Evolutionary conservation across 2,329 filamentous ascomycete genomes (phyloP).

Genomic region (Pseudogymnoascus sp.): DNA sequence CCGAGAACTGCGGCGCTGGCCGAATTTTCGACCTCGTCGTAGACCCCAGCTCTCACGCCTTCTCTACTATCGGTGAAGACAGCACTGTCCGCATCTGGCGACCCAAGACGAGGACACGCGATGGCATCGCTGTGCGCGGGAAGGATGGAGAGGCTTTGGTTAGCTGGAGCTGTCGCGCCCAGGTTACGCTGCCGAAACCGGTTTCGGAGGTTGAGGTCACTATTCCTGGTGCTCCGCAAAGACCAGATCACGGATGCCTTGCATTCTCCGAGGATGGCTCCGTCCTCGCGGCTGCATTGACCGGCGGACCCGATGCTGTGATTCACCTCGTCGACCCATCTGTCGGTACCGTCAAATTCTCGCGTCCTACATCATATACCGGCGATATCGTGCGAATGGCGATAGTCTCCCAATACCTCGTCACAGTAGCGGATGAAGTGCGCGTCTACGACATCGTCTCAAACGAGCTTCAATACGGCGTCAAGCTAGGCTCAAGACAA

Average conservation of each 20-base stretch:
- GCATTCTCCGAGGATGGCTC: slow-evolving; percentile 82
- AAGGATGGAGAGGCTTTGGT: slow-evolving; percentile 53
- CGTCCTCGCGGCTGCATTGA: slow-evolving; percentile 64
- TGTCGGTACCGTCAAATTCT: slow-evolving; percentile 59
- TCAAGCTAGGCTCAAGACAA: slow-evolving; percentile 46
- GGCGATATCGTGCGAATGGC: slow-evolving; percentile 61
- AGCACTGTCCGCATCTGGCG: slow-evolving; percentile 74
- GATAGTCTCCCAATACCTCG: slow-evolving; percentile 66
- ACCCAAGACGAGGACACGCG: slow-evolving; percentile 61
- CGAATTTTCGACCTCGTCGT: slow-evolving; percentile 67
- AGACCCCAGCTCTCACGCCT: slow-evolving; percentile 62
- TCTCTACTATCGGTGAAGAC: slow-evolving; percentile 82
- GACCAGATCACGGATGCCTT: slow-evolving; percentile 52
- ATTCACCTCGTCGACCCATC: slow-evolving; percentile 72
- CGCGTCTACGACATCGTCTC: slow-evolving; percentile 79
- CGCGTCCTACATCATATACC: slow-evolving; percentile 61
- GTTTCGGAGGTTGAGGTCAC: slow-evolving; percentile 33
- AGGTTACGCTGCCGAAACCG: slow-evolving; percentile 43
- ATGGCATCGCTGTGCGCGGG: slow-evolving; percentile 60
- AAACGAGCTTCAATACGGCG: slow-evolving; percentile 64
- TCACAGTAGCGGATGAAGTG: slow-evolving; percentile 68
- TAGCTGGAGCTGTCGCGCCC: slow-evolving; percentile 67
- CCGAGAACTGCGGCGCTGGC: slow-evolving; percentile 43
- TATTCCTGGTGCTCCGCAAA: slow-evolving; percentile 30
- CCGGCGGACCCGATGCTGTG: slow-evolving; percentile 49